Conservation (phyloP, 73 alveolate species). For the Tetrahymena malaccensis region DNA sequence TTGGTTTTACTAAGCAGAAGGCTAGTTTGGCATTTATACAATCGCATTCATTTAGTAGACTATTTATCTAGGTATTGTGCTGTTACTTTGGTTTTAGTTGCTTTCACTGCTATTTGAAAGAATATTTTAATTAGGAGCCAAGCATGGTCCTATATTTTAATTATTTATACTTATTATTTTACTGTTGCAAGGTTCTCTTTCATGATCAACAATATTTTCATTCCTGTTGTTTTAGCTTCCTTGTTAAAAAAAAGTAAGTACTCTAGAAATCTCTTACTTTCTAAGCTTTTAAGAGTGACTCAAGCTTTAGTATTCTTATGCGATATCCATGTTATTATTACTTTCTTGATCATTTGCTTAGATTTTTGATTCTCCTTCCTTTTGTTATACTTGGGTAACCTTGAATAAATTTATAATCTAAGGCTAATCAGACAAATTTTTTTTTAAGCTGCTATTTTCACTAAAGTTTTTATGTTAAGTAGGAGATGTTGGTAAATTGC, state of each 20-base stretch:
- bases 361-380: neutral
- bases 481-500: neutral
- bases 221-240: neutral
- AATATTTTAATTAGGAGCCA: neutral
- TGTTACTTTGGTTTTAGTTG: neutral
- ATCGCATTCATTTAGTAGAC: neutral
- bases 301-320: neutral
- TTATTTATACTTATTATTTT: neutral
- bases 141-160: neutral
- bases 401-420: neutral
- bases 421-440: neutral
- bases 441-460: neutral
- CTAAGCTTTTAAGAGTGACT: neutral
- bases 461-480: neutral
- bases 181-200: neutral
- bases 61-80: neutral
- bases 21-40: neutral
- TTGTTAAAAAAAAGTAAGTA: neutral
- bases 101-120: neutral
- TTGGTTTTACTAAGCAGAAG: neutral
- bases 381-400: neutral
- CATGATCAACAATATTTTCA: neutral
- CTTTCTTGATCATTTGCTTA: neutral
- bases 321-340: neutral
- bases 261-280: neutral